Conservation (phyloP, 441 rosid genomes). For the Erysimum cheiri region DNA sequence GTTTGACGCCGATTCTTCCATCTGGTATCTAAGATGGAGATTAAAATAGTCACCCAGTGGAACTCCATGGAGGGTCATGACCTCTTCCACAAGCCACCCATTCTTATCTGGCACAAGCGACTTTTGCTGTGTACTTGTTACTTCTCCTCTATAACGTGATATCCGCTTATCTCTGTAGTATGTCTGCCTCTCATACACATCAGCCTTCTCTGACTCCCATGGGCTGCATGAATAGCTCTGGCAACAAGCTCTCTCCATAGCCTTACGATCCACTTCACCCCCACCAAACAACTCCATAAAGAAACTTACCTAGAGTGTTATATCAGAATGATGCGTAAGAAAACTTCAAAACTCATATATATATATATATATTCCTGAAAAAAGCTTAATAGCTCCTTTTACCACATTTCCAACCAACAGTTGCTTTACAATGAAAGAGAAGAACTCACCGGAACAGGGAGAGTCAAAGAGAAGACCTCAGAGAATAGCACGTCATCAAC, state of each 20-base stretch:
- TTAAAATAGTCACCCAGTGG: slow-evolving; percentile 89
- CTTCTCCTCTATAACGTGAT: slow-evolving; percentile 89
- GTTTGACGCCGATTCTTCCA: slow-evolving; percentile 68
- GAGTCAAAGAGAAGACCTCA: slow-evolving; percentile 67
- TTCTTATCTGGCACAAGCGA: slow-evolving; percentile 65
- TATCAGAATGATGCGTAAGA: slow-evolving; percentile 35
- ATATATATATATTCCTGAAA: slow-evolving; percentile 6
- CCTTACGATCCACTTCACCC: slow-evolving; percentile 78
- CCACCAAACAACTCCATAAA: slow-evolving; percentile 80
- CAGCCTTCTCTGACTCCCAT: slow-evolving; percentile 90
- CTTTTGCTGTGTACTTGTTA: slow-evolving; percentile 92
- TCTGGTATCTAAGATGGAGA: slow-evolving; percentile 83
- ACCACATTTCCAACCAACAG: background rate
- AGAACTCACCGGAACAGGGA: slow-evolving; percentile 75
- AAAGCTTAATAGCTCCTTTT: background rate
- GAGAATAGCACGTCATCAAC: slow-evolving; percentile 82
- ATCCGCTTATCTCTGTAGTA: slow-evolving; percentile 76
- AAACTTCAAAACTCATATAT: slow-evolving; percentile 5
- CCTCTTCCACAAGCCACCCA: slow-evolving; percentile 92
- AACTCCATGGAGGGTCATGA: slow-evolving; percentile 91
- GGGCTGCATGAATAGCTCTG: slow-evolving; percentile 82
- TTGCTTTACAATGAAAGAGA: slow-evolving; percentile 5
- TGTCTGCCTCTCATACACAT: slow-evolving; percentile 80
- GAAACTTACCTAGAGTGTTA: slow-evolving; percentile 58
- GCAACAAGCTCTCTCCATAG: slow-evolving; percentile 90